Conservation (phyloP, 192 early-diverging fungal genomes). For the Radiomyces spectabilis region DNA sequence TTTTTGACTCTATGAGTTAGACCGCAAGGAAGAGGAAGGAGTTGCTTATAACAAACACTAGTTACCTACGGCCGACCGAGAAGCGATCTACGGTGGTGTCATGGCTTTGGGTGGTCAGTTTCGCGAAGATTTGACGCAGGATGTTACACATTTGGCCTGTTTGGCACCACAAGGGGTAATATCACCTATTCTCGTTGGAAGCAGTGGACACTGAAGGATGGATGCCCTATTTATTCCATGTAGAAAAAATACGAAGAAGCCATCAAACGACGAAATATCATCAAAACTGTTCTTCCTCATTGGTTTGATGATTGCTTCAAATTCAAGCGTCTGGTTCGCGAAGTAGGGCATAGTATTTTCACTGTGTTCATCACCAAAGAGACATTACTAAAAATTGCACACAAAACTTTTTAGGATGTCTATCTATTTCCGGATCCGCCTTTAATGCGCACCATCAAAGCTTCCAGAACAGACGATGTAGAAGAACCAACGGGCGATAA, state of each 20-base stretch:
- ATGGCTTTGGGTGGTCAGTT: slow-evolving; percentile 29
- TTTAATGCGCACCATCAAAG: slow-evolving; percentile 3
- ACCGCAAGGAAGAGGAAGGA: no score
- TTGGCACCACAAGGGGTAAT: slow-evolving; percentile 15
- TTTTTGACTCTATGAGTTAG: no score
- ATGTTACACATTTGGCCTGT: slow-evolving; percentile 36
- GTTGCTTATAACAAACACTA: no score
- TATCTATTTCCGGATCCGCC: slow-evolving; percentile 29
- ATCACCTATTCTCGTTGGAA: neutral
- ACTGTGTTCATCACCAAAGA: neutral
- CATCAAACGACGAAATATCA: slow-evolving; percentile 33
- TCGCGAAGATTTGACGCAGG: slow-evolving; percentile 16
- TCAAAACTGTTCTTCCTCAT: slow-evolving; percentile 60
- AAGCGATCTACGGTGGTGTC: slow-evolving; percentile 30
- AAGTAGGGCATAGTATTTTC: slow-evolving; percentile 23
- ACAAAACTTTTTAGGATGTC: slow-evolving; percentile 22
- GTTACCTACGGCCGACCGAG: slow-evolving; percentile 26
- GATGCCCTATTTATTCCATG: neutral
- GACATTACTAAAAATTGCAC: neutral
- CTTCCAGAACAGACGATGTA: neutral
- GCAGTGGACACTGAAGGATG: neutral
- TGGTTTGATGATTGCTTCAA: slow-evolving; percentile 67
- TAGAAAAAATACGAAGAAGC: slow-evolving; percentile 40
- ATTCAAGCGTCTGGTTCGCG: slow-evolving; percentile 38
- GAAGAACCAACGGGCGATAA: no score